Evolutionary conservation across 176 grass and related monocot genomes (phyloP), one percentile per base, ranked within the genome.

Genomic region (Olyra latifolia): DNA sequence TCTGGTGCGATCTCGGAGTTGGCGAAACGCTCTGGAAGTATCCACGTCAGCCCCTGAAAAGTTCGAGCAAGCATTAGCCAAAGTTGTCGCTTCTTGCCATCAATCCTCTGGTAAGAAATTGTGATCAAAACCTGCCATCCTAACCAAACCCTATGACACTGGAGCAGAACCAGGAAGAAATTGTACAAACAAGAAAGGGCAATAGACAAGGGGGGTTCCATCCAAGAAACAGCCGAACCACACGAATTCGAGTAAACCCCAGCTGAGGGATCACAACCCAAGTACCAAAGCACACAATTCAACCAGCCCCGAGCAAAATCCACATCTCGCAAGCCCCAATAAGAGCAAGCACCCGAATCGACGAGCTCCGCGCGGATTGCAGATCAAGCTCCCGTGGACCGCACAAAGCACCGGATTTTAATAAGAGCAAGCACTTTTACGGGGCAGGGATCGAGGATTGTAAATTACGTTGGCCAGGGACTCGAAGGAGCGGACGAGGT

Each of bases 401-500:
- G 24, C 41, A 22, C 15, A 10, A 41, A 38, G 40, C 62, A 10
- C 58, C 2, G 2, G 57, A 62, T 17, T 65, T 17, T n/a, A 72
- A 49, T 14, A 58, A 54, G 13, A 66, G 48, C 14, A 78, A 7
- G 16, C 4, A 43, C 67, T 8, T 14, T 17, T 0, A 11, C 10
- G 22, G 2, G 8, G 62, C 0, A 16, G 23, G 62, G 63, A 20
- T 54, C 27, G 10, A 70, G 28, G 59, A 45, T 35, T 2, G 32
- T 35, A 35, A 35, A 35, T 82, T 91, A 99, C 92, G 85, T 99
- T 99, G 79, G 96, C 92, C 69, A 99, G 59, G 28, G 86, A 93
- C 90, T 99, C 96, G 74, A 99, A 86, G 60, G 93, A 95, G 57
- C 90, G 92, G 62, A 95, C 96, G 82, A 99, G 90, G 7, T 99